Evolutionary conservation across 2,329 filamentous ascomycete genomes (phyloP).

Genomic region (Gyromitra esculenta): DNA sequence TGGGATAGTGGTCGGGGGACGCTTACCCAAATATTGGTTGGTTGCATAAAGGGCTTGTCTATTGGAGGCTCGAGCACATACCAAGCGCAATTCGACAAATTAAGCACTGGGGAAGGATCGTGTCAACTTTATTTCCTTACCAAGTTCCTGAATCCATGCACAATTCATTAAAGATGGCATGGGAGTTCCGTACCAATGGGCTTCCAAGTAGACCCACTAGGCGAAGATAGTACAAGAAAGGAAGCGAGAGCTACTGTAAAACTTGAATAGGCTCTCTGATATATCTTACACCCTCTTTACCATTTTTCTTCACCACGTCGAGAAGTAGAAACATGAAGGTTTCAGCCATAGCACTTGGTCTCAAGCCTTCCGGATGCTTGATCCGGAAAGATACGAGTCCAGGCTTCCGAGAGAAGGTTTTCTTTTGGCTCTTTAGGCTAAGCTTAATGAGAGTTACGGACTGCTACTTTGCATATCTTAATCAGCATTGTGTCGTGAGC

Average conservation of each 20-base stretch:
- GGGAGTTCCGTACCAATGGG: no score
- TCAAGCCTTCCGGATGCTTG: background rate
- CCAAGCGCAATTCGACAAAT: background rate
- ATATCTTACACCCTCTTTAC: background rate
- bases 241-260: background rate
- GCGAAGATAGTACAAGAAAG: background rate
- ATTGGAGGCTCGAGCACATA: slow-evolving; percentile 1
- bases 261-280: background rate
- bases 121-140: background rate
- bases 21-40: background rate
- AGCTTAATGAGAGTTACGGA: background rate
- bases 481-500: background rate
- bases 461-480: background rate
- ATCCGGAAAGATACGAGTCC: background rate
- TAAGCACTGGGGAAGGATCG: background rate
- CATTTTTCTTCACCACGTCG: background rate
- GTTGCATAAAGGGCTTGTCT: background rate
- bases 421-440: background rate
- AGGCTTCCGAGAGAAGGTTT: background rate
- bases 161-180: background rate
- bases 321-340: background rate
- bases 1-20: background rate
- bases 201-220: no score
- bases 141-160: background rate
- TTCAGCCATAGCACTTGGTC: slow-evolving; percentile 2